These are phyloP conservation scores for Coriaria nepalensis DNA, from an alignment of 306 rosid species.

Conservation along the genomic window DNA sequence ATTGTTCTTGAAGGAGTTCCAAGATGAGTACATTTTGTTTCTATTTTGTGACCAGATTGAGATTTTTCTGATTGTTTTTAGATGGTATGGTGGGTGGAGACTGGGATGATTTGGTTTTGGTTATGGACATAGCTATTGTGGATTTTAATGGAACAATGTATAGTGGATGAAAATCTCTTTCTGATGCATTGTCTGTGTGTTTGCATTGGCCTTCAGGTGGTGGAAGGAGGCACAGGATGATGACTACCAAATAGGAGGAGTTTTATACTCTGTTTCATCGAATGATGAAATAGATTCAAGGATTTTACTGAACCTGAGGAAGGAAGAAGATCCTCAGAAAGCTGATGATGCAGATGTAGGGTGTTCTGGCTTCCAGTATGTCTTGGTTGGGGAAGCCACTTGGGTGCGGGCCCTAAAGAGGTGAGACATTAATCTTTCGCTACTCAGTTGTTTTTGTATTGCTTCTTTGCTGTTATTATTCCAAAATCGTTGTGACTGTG, in stretches of 20 bases:
- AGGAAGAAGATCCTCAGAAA: conserved; percentile 23
- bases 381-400: conserved; percentile 51
- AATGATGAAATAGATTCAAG: conserved; percentile 24
- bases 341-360: conserved; percentile 24
- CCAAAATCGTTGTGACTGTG: no score
- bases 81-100: neutral
- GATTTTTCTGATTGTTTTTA: no score
- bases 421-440: conserved; percentile 20
- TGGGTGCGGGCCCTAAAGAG: conserved; percentile 66
- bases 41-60: no score
- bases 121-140: conserved; percentile 1
- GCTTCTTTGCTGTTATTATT: no score
- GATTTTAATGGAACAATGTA: conserved; percentile 2
- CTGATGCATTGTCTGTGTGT: neutral
- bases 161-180: neutral
- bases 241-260: conserved; percentile 32
- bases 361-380: conserved; percentile 50
- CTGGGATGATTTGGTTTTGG: neutral
- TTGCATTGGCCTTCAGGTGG: conserved; percentile 46
- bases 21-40: no score
- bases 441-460: neutral
- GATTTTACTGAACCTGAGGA: conserved; percentile 37
- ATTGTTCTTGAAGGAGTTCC: no score
- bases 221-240: conserved; percentile 43
- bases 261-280: conserved; percentile 33